Evolutionary conservation across 805 yeast species (phyloP), one percentile per base, ranked within the genome.

Genomic region (Suhomyces vadensis): DNA sequence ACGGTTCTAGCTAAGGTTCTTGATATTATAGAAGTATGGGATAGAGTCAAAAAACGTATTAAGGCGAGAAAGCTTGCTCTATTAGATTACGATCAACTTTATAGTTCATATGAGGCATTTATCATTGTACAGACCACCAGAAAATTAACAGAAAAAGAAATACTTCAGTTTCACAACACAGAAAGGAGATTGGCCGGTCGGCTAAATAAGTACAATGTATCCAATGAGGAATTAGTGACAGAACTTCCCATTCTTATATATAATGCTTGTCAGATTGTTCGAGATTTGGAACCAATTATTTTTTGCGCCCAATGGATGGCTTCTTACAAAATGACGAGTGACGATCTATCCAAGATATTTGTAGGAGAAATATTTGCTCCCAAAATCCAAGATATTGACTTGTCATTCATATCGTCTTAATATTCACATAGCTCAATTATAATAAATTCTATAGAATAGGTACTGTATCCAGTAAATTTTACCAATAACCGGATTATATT

Each of bases 211-310:
- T 77, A 71, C 51, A 70, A 71, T 2, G 38, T 47, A 8, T 48
- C 68, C 26, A 76, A 78, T 53, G 48, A 53, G 4, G 40, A 50
- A 3, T 60, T 81, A 47, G 76, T 77, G 44, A 46, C 44, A 23
- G 85, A 79, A 33, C 52, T 81, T 1, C 83, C 84, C 0, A 39
- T 47, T 3, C 73, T 78, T 38, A 64, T 73, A 43, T 44, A 58
- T 5, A 55, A 73, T 8, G 57, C 72, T 0, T 46, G 59, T 3
- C 37, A 52, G 10, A 53, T 73, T 19, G 53, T 71, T 31, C 54
- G 57, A 19, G 69, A 67, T 4, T 38, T 74, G 4, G 60, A 67
- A 22, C 43, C 51, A 2, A 53, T 64, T 44, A 44, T 67, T 10
- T 78, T 66, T 47, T 79, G 57, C 46, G 55, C 69, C 3, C 71